These are phyloP conservation scores for Coprinopsis strossmayeri DNA, from an alignment of 768 basidiomycete species.

Conservation along the genomic window DNA sequence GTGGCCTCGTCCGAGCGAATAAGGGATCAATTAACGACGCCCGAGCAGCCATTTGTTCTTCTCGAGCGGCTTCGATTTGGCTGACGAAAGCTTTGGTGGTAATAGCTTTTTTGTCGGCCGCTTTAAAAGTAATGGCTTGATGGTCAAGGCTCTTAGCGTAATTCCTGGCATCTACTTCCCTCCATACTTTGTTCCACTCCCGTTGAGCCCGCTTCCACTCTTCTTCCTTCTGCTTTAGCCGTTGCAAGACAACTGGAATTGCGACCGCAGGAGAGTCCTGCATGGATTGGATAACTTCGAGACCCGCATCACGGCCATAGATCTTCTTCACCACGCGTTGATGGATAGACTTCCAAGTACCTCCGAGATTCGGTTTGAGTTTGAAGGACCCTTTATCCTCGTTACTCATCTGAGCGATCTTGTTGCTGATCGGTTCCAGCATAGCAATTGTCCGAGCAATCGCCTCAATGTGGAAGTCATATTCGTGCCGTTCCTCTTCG, in stretches of 20 bases:
- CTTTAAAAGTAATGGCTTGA: constrained; percentile 87
- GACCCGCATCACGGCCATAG: constrained; percentile 80
- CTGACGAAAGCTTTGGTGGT: constrained; percentile 70
- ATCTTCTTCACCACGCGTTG: constrained; percentile 95
- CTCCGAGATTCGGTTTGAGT: constrained; percentile 83
- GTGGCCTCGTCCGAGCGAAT: constrained; percentile 54
- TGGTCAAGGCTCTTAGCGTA: constrained; percentile 92
- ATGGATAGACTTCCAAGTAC: constrained; percentile 84
- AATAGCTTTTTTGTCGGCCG: constrained; percentile 80
- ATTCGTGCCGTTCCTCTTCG: constrained; percentile 98
- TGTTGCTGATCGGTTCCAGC: constrained; percentile 87
- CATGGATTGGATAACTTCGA: constrained; percentile 80
- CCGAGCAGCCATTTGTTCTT: constrained; percentile 73
- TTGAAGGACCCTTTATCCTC: constrained; percentile 82
- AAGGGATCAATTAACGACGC: constrained; percentile 53
- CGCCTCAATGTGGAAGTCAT: constrained; percentile 97
- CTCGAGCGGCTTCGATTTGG: constrained; percentile 80
- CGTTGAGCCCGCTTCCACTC: constrained; percentile 97
- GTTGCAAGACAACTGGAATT: constrained; percentile 81
- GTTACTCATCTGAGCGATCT: constrained; percentile 68
- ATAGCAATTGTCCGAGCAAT: constrained; percentile 84
- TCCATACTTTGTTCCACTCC: constrained; percentile 99
- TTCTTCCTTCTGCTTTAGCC: constrained; percentile 94
- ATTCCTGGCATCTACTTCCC: constrained; percentile 92
- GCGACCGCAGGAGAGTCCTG: constrained; percentile 88